These are phyloP conservation scores for Fagus crenata DNA, from an alignment of 306 rosid species.

Conservation along the genomic window DNA sequence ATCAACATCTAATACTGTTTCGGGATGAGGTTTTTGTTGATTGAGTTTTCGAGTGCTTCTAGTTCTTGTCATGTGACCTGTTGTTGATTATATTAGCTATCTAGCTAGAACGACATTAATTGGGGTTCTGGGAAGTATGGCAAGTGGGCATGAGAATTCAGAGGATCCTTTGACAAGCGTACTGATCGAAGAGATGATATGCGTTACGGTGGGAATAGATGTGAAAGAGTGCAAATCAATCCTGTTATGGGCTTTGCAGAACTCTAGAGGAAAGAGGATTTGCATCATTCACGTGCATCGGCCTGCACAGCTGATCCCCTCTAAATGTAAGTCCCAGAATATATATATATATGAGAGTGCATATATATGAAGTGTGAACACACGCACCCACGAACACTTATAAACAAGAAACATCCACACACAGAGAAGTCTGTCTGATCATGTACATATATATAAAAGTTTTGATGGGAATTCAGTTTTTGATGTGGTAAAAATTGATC, in stretches of 20 bases:
- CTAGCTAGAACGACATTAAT: too few species aligned
- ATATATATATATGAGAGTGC: neutral
- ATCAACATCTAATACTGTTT: too few species aligned
- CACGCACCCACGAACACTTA: neutral
- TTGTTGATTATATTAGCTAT: too few species aligned
- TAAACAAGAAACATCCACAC: neutral
- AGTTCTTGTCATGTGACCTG: too few species aligned
- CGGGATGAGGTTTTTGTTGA: too few species aligned
- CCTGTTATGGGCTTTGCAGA: slow-evolving; percentile 68
- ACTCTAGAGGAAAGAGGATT: slow-evolving; percentile 69
- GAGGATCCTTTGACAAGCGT: slow-evolving; percentile 37
- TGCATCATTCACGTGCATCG: slow-evolving; percentile 63
- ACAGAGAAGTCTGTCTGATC: neutral
- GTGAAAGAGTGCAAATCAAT: slow-evolving; percentile 56
- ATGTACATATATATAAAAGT: neutral
- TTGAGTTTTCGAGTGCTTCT: too few species aligned
- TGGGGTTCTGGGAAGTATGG: slow-evolving; percentile 22
- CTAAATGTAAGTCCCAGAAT: slow-evolving; percentile 45
- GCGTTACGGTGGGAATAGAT: slow-evolving; percentile 67
- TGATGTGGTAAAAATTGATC: neutral
- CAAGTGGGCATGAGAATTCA: slow-evolving; percentile 37
- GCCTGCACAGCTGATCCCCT: slow-evolving; percentile 65
- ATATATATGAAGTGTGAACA: slow-evolving; percentile 1
- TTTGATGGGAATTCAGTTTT: neutral
- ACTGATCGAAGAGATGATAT: slow-evolving; percentile 39